phyloP scores from a whole-genome alignment of 2,329 filamentous ascomycete species.

The Penicillium brevicompactum region DNA sequence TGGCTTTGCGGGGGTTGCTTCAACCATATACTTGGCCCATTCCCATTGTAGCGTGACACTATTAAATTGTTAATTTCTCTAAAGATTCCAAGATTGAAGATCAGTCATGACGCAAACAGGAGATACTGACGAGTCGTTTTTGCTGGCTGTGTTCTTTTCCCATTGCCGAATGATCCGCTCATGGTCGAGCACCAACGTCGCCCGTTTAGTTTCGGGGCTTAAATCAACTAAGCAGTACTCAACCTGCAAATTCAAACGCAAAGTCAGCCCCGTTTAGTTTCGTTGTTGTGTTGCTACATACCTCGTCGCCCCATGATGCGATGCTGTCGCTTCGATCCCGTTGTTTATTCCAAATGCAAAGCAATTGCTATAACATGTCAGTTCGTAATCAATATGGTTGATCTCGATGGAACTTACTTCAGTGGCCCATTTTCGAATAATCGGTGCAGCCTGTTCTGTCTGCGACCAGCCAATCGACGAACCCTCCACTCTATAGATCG shows the following conservation, averaged over 20 bases:
- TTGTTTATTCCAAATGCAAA: constrained; percentile 10
- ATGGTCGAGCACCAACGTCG: constrained; percentile 13
- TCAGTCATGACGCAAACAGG: background rate
- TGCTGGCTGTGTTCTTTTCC: background rate
- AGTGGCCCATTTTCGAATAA: constrained; percentile 9
- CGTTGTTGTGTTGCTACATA: background rate
- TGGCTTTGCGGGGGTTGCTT: constrained; percentile 19
- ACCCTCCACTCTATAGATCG: constrained; percentile 2
- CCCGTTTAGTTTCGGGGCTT: constrained; percentile 2
- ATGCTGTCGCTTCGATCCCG: background rate
- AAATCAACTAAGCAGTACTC: constrained; percentile 13
- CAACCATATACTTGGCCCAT: constrained; percentile 15
- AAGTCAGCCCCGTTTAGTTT: background rate
- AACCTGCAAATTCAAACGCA: background rate
- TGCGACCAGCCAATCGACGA: constrained; percentile 5
- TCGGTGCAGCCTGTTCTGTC: constrained; percentile 7
- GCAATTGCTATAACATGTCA: constrained; percentile 10
- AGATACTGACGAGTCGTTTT: background rate
- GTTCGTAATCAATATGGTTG: background rate
- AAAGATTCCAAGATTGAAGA: too few relatives aligned
- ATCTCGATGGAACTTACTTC: background rate
- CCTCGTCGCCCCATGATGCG: constrained; percentile 17
- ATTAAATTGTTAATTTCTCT: background rate
- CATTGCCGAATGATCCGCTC: constrained; percentile 9
- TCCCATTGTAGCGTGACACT: constrained; percentile 16